Conservation (phyloP, 331 rosid species). For the Rhamnella rubrinervis region DNA sequence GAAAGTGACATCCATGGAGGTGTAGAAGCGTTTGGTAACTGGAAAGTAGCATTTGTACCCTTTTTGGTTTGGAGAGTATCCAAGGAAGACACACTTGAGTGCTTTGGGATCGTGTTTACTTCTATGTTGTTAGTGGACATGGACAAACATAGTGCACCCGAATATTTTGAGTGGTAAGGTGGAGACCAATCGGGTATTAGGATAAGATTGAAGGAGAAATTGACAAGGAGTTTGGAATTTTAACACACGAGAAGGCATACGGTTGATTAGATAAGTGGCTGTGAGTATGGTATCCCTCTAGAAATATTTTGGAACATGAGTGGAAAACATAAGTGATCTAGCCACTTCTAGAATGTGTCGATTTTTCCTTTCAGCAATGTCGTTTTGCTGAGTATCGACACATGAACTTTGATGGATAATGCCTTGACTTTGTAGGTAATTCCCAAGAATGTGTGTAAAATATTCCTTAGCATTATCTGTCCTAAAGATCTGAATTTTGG, state of each 20-base stretch:
- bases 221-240: background rate
- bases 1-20: conserved; percentile 15
- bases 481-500: background rate
- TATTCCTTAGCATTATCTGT: background rate
- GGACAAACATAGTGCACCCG: no score
- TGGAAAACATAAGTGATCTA: background rate
- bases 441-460: background rate
- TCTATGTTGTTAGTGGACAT: no score
- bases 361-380: background rate
- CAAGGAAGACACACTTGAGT: background rate
- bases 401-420: background rate
- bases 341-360: background rate
- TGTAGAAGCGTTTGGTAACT: no score
- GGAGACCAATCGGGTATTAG: no score
- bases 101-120: background rate
- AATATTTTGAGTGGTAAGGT: no score
- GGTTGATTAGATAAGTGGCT: background rate
- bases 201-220: no score
- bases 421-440: background rate
- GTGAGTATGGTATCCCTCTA: background rate
- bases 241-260: background rate
- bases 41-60: background rate
- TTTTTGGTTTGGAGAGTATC: background rate
- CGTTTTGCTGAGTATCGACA: background rate
- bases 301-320: background rate